A percentile compares a stretch with the other conserved stretches of the same genome.
phyloP scores from a whole-genome alignment of 352 stramenopile species.

The Pythium dissotocum region DNA sequence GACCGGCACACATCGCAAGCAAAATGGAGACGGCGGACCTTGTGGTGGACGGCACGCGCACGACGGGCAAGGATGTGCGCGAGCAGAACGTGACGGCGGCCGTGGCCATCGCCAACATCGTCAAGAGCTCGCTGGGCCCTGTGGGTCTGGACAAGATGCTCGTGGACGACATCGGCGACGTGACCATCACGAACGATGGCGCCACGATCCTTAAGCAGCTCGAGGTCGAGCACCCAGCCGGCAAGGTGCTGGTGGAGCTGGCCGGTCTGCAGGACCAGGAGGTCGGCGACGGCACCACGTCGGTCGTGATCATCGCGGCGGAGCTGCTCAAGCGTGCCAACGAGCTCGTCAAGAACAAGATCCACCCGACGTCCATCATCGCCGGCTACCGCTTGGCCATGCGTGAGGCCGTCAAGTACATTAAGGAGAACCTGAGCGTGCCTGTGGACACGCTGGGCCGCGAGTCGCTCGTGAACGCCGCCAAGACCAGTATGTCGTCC shows the following conservation, averaged over 20 bases:
- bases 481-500: slow-evolving; percentile 98
- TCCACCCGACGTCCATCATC: slow-evolving; percentile 99
- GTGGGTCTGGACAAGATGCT: slow-evolving; percentile 99
- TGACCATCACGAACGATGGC: slow-evolving; percentile 99
- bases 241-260: slow-evolving; percentile 98
- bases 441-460: slow-evolving; percentile 93
- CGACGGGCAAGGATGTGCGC: slow-evolving; percentile 92
- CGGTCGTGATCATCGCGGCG: slow-evolving; percentile 98
- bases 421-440: slow-evolving; percentile 98
- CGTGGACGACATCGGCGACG: slow-evolving; percentile 97
- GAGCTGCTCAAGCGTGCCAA: slow-evolving; percentile 95
- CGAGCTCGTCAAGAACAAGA: slow-evolving; percentile 97
- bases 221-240: slow-evolving; percentile 98
- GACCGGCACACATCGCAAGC: slow-evolving; percentile 8
- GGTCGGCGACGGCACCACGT: slow-evolving; percentile 99
- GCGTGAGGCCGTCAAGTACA: slow-evolving; percentile 98
- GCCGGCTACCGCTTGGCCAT: slow-evolving; percentile 98
- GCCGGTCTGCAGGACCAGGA: slow-evolving; percentile 98
- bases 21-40: slow-evolving; percentile 75
- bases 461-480: slow-evolving; percentile 96
- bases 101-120: slow-evolving; percentile 99
- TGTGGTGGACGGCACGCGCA: slow-evolving; percentile 90
- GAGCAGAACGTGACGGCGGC: slow-evolving; percentile 97
- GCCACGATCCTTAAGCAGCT: slow-evolving; percentile 99
- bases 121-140: slow-evolving; percentile 98